These are phyloP conservation scores for Tremella fuciformis DNA, from an alignment of 768 basidiomycete species.

Conservation along the genomic window DNA sequence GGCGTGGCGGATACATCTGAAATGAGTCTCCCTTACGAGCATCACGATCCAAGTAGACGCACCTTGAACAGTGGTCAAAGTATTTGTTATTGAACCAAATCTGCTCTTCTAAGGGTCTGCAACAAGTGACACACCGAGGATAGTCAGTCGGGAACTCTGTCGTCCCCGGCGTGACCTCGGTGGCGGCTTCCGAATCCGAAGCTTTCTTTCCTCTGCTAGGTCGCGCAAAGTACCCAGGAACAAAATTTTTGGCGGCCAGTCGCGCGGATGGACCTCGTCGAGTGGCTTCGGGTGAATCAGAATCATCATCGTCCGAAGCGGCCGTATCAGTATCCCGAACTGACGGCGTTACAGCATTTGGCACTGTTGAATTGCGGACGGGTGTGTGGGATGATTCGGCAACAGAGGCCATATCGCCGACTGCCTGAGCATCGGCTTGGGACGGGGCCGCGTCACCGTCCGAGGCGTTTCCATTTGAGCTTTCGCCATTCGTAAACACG, in stretches of 20 bases:
- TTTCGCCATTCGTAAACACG: slow-evolving; percentile 1
- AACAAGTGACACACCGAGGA: slow-evolving; percentile 40
- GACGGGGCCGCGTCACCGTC: not conserved
- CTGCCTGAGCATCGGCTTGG: not conserved
- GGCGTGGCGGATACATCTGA: slow-evolving; percentile 41
- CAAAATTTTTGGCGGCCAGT: not conserved
- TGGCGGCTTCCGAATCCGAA: not conserved
- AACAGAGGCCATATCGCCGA: too few species aligned
- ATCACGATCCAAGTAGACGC: not conserved
- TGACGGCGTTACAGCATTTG: too few species aligned
- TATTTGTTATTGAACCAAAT: slow-evolving; percentile 39
- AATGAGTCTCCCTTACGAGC: not conserved
- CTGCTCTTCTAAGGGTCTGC: slow-evolving; percentile 31
- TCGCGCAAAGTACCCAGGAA: slow-evolving; percentile 6
- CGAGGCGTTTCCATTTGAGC: slow-evolving; percentile 1
- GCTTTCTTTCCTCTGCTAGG: not conserved
- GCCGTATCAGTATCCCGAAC: too few species aligned
- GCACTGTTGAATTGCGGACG: too few species aligned
- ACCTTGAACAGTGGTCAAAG: slow-evolving; percentile 45
- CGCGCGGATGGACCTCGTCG: slow-evolving; percentile 1
- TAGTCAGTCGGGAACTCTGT: slow-evolving; percentile 28
- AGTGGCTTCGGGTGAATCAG: slow-evolving; percentile 6
- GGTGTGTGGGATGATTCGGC: too few species aligned
- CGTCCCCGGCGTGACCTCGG: not conserved
- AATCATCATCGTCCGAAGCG: not conserved